Percentiles rank a stretch among this genome's conserved stretches.
Evolutionary conservation across 2,329 filamentous ascomycete species (phyloP).

Genomic region (Aspergillus hiratsukae): DNA sequence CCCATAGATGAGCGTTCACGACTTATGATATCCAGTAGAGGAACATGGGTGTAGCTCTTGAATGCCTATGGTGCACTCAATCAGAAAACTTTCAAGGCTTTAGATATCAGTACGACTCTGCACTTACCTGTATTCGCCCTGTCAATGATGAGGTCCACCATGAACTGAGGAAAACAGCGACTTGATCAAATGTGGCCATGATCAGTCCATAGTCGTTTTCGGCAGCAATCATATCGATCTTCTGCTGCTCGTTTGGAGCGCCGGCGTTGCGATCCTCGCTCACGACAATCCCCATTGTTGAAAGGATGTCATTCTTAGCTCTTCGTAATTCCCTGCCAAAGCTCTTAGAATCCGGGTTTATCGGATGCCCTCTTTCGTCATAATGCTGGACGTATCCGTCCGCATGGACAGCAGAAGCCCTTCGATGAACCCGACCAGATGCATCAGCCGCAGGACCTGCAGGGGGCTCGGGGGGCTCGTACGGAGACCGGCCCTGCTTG

Average conservation of each 20-base stretch:
- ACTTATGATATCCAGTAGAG: conserved; percentile 34
- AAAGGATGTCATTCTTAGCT: conserved; percentile 49
- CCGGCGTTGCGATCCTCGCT: conserved; percentile 36
- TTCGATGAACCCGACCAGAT: conserved; percentile 16
- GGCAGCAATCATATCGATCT: conserved; percentile 32
- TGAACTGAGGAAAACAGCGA: conserved; percentile 37
- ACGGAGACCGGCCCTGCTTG: conserved; percentile 43
- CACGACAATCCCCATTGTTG: conserved; percentile 46
- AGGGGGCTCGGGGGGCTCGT: conserved; percentile 37
- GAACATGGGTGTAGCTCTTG: conserved; percentile 32
- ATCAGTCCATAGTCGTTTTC: conserved; percentile 43
- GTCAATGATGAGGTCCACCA: conserved; percentile 41
- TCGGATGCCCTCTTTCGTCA: conserved; percentile 45
- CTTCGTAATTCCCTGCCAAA: conserved; percentile 39
- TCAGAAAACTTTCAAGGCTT: conserved; percentile 1
- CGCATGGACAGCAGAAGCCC: conserved; percentile 27
- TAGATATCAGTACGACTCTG: not conserved
- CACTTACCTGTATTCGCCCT: conserved; percentile 35
- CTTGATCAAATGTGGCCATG: conserved; percentile 39
- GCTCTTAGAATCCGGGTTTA: conserved; percentile 40
- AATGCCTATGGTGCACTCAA: conserved; percentile 29
- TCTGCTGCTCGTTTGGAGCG: conserved; percentile 35
- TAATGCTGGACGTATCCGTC: conserved; percentile 46
- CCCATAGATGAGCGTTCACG: conserved; percentile 33
- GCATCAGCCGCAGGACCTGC: conserved; percentile 16